These are phyloP conservation scores for Stipa capillata DNA, from an alignment of 176 grass and related monocot genomes.

Conservation along the genomic window DNA sequence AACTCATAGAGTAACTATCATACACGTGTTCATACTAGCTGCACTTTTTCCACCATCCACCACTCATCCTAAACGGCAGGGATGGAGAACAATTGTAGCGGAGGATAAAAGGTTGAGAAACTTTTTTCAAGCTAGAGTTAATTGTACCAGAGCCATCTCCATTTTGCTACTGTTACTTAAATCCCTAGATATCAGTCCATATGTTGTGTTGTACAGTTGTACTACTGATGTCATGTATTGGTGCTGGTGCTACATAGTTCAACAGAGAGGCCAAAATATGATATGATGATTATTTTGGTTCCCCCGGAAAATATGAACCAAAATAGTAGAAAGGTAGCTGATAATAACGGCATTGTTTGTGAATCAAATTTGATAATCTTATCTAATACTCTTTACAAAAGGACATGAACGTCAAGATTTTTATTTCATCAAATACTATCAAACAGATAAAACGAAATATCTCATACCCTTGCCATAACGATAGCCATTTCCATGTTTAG, in stretches of 20 bases:
- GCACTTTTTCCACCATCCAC: neutral
- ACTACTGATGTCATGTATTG: neutral
- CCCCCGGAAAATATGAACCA: neutral
- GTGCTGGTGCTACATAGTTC: neutral
- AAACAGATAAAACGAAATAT: neutral
- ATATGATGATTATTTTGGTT: neutral
- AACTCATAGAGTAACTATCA: neutral
- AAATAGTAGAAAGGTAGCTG: neutral
- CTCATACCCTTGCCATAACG: slow-evolving; percentile 89
- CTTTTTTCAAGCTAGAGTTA: no score
- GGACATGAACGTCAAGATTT: neutral
- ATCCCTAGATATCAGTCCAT: neutral
- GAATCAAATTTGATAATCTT: neutral
- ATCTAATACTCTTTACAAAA: neutral
- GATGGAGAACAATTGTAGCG: no score
- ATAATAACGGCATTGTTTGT: neutral
- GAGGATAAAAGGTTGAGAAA: no score
- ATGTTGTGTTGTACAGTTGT: neutral
- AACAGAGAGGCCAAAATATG: neutral
- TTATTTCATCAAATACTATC: neutral
- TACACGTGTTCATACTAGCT: neutral
- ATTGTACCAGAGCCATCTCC: neutral
- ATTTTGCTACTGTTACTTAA: neutral
- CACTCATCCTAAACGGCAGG: neutral
- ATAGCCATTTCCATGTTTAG: slow-evolving; percentile 99